These are phyloP conservation scores for Mitragyna speciosa DNA, from an alignment of 257 asterid genomes.

Conservation along the genomic window DNA sequence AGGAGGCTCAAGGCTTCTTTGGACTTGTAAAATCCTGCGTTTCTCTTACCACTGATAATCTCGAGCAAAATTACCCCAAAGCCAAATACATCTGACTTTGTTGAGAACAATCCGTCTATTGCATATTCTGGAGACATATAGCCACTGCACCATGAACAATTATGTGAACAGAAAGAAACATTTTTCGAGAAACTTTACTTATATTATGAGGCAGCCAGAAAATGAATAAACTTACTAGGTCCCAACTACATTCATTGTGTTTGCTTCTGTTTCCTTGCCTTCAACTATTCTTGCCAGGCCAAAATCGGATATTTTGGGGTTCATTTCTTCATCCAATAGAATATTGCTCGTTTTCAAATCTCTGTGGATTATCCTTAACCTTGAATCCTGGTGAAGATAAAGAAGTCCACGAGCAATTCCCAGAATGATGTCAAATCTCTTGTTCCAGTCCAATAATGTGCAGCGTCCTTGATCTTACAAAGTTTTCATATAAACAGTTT, in stretches of 20 bases:
- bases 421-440: constrained; percentile 15
- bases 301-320: constrained; percentile 30
- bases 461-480: constrained; percentile 1
- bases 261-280: constrained; percentile 17
- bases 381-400: constrained; percentile 25
- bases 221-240: constrained; percentile 23
- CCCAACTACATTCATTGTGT: constrained; percentile 24
- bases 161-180: not conserved
- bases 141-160: constrained; percentile 17
- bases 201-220: not conserved
- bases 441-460: constrained; percentile 15
- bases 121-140: constrained; percentile 42
- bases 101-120: constrained; percentile 25
- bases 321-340: constrained; percentile 25
- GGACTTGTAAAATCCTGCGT: constrained; percentile 24
- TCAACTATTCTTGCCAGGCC: constrained; percentile 27
- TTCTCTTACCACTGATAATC: constrained; percentile 30
- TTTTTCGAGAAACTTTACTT: no score
- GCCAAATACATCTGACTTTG: constrained; percentile 33
- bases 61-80: constrained; percentile 35
- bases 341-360: constrained; percentile 28
- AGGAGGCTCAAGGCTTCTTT: constrained; percentile 28
- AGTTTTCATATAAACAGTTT: not conserved
- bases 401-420: constrained; percentile 24
- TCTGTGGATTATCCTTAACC: constrained; percentile 25